Conservation (phyloP, 129 eudicot species). For the Daucus carota region DNA sequence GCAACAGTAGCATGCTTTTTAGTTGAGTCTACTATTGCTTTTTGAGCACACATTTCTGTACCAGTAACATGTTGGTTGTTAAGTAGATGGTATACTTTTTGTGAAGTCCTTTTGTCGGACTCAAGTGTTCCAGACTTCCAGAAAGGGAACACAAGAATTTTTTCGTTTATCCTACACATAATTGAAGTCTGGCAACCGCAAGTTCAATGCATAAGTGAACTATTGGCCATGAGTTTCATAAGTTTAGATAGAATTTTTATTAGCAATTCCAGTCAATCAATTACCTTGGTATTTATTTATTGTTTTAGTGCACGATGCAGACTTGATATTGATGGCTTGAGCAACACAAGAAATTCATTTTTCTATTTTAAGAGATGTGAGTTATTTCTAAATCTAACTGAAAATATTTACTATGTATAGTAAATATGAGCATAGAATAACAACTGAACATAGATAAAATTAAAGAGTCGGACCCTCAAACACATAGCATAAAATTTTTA, state of each 20-base stretch:
- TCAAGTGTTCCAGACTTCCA: constrained; percentile 54
- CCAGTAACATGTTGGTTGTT: neutral
- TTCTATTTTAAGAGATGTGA: constrained; percentile 58
- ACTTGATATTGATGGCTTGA: neutral
- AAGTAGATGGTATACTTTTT: neutral
- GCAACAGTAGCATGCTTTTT: too few species aligned
- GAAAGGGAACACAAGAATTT: constrained; percentile 70
- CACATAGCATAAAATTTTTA: too few species aligned
- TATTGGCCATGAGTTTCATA: neutral
- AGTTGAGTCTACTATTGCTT: too few species aligned
- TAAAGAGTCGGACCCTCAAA: too few species aligned
- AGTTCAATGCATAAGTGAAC: neutral
- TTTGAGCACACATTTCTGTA: neutral
- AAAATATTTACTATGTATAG: neutral
- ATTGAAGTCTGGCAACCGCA: neutral
- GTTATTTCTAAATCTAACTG: neutral
- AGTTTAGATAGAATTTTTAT: too few species aligned
- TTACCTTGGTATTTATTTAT: neutral
- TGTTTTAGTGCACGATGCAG: constrained; percentile 1
- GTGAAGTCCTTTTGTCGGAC: constrained; percentile 49
- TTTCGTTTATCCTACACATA: constrained; percentile 29
- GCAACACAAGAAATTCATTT: constrained; percentile 9
- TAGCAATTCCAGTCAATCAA: too few species aligned
- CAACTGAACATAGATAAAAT: too few species aligned
- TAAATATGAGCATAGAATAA: neutral